Evolutionary conservation across 2,329 filamentous ascomycete genomes (phyloP).

Genomic region (Xylariaceae sp.): DNA sequence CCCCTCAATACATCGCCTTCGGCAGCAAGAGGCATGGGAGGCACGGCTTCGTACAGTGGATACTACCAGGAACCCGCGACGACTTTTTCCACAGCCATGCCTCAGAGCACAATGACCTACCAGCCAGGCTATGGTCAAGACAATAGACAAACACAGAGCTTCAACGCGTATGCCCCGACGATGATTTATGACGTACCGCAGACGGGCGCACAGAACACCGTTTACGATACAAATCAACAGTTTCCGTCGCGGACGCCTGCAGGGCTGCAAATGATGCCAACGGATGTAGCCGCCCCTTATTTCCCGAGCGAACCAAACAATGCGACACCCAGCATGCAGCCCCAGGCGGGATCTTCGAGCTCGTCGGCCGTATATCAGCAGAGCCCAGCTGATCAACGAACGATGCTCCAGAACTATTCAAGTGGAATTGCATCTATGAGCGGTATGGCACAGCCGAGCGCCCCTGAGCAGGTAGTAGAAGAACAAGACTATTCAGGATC

Average conservation of each 20-base stretch:
- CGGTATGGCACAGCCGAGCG: slow-evolving; percentile 39
- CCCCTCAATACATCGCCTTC: slow-evolving; percentile 46
- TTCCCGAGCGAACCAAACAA: slow-evolving; percentile 65
- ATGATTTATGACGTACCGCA: slow-evolving; percentile 79
- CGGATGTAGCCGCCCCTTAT: slow-evolving; percentile 68
- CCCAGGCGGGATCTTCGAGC: slow-evolving; percentile 42
- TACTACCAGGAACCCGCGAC: slow-evolving; percentile 55
- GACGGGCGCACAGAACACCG: slow-evolving; percentile 54
- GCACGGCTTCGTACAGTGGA: slow-evolving; percentile 51
- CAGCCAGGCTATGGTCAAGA: slow-evolving; percentile 63
- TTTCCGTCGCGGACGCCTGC: slow-evolving; percentile 74
- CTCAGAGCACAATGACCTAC: slow-evolving; percentile 46
- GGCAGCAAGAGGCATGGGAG: slow-evolving; percentile 48
- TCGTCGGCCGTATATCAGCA: slow-evolving; percentile 62
- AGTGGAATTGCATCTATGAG: slow-evolving; percentile 43
- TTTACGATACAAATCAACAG: slow-evolving; percentile 73
- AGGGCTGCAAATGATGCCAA: slow-evolving; percentile 69
- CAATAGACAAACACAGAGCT: slow-evolving; percentile 50
- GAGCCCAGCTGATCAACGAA: slow-evolving; percentile 50
- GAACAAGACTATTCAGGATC: slow-evolving; percentile 55
- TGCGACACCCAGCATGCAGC: slow-evolving; percentile 49
- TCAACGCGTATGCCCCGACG: slow-evolving; percentile 56
- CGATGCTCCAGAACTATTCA: slow-evolving; percentile 52
- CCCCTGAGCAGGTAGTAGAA: slow-evolving; percentile 46
- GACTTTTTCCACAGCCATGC: slow-evolving; percentile 53